Percentiles rank a stretch among this genome's conserved stretches.
These are phyloP conservation scores for Harrya chromipes DNA, from an alignment of 768 basidiomycete species.

Conservation along the genomic window DNA sequence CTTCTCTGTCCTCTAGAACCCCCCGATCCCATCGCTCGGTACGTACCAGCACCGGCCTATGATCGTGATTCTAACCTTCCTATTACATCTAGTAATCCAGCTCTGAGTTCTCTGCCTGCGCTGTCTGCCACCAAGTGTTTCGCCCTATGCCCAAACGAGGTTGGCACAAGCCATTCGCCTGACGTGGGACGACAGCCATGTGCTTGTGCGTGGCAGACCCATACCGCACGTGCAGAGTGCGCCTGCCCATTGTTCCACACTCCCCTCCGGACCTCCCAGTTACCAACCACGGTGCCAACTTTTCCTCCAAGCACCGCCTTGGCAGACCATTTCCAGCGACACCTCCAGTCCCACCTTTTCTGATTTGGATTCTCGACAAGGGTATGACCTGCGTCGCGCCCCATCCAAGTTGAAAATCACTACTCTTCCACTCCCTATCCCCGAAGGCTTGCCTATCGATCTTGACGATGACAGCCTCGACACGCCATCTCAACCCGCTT, in stretches of 20 bases:
- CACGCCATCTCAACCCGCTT: constrained; percentile 5
- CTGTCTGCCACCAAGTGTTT: too few species aligned
- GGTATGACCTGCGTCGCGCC: constrained; percentile 9
- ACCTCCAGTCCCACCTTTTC: constrained; percentile 30
- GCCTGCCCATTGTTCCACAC: constrained; percentile 32
- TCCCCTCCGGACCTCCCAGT: constrained; percentile 32
- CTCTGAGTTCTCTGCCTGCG: too few species aligned
- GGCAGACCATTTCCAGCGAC: constrained; percentile 34
- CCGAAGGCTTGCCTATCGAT: constrained; percentile 56
- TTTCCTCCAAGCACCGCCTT: constrained; percentile 28
- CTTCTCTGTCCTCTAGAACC: constrained; percentile 14
- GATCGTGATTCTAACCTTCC: constrained; percentile 30
- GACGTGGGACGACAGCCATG: too few species aligned
- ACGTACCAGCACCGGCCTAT: constrained; percentile 10
- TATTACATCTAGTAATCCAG: constrained; percentile 1
- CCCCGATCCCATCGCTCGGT: constrained; percentile 27
- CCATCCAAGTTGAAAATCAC: constrained; percentile 18
- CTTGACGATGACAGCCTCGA: constrained; percentile 43
- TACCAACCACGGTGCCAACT: constrained; percentile 24
- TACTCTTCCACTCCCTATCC: constrained; percentile 31
- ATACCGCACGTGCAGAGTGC: constrained; percentile 10
- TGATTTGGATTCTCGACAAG: constrained; percentile 35
- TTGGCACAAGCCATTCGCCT: too few species aligned
- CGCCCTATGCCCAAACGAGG: too few species aligned
- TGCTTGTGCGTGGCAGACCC: too few species aligned